phyloP scores from a whole-genome alignment of 2,329 filamentous ascomycete genomes.

The Pseudocercospora ulei region DNA sequence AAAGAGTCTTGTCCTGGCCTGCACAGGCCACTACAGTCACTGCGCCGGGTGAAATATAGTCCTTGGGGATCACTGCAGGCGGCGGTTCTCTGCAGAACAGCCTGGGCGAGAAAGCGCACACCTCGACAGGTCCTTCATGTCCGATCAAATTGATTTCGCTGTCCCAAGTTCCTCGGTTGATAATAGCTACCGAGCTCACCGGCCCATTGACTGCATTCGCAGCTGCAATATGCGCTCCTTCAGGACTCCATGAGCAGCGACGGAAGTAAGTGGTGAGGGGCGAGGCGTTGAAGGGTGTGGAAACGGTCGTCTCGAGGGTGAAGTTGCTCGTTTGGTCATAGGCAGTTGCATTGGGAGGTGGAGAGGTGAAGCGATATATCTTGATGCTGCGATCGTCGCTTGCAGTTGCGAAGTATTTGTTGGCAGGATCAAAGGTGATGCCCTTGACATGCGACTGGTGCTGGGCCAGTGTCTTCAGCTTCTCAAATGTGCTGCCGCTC shows the following conservation, averaged over 20 bases:
- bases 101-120: constrained; percentile 91
- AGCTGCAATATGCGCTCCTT: constrained; percentile 92
- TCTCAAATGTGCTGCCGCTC: constrained; percentile 97
- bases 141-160: constrained; percentile 95
- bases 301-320: constrained; percentile 83
- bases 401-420: constrained; percentile 97
- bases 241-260: constrained; percentile 92
- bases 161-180: constrained; percentile 85
- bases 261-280: constrained; percentile 95
- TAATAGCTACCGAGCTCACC: constrained; percentile 92
- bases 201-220: constrained; percentile 96
- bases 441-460: constrained; percentile 98
- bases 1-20: constrained; percentile 90
- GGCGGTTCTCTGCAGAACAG: constrained; percentile 66
- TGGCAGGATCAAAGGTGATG: constrained; percentile 95
- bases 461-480: constrained; percentile 82
- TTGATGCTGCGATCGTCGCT: constrained; percentile 96
- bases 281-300: constrained; percentile 75
- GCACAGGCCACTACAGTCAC: constrained; percentile 95
- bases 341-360: constrained; percentile 78
- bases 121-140: constrained; percentile 92
- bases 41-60: constrained; percentile 40
- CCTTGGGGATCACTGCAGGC: constrained; percentile 42
- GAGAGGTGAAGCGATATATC: constrained; percentile 88
- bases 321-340: constrained; percentile 98